phyloP scores from a whole-genome alignment of 2,329 filamentous ascomycete genomes.

The Delphinella strobiligena region DNA sequence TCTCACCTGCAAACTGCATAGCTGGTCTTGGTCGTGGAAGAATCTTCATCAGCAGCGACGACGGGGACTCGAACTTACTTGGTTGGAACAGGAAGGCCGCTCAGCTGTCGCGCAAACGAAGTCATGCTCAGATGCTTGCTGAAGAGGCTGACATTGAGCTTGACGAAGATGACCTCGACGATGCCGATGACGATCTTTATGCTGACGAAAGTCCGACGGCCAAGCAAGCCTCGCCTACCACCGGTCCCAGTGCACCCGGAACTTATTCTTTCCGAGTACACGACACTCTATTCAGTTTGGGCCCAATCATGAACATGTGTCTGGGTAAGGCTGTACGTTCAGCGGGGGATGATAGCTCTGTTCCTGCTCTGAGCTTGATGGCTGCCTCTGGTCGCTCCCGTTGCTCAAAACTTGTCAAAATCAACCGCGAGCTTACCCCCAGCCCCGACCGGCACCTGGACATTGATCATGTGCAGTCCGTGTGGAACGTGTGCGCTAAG shows the following conservation, averaged over 20 bases:
- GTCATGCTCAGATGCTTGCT: slow-evolving; percentile 47
- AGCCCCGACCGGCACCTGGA: slow-evolving; percentile 57
- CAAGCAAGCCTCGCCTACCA: slow-evolving; percentile 24
- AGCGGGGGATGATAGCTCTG: slow-evolving; percentile 10
- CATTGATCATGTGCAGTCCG: slow-evolving; percentile 58
- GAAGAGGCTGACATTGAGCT: slow-evolving; percentile 31
- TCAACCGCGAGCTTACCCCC: slow-evolving; percentile 69
- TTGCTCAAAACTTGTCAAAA: slow-evolving; percentile 57
- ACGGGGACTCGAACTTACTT: slow-evolving; percentile 67
- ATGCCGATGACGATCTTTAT: slow-evolving; percentile 52
- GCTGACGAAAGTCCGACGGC: slow-evolving; percentile 40
- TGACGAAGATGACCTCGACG: slow-evolving; percentile 48
- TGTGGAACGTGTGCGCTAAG: slow-evolving; percentile 59
- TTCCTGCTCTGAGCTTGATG: slow-evolving; percentile 37
- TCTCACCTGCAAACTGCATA: slow-evolving; percentile 54
- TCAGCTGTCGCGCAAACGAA: slow-evolving; percentile 50
- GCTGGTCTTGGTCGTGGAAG: slow-evolving; percentile 54
- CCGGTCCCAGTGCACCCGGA: slow-evolving; percentile 39
- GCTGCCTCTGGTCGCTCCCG: slow-evolving; percentile 50
- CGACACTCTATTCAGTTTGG: slow-evolving; percentile 65
- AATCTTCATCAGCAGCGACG: slow-evolving; percentile 78
- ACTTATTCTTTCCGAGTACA: slow-evolving; percentile 65
- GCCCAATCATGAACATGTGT: slow-evolving; percentile 64
- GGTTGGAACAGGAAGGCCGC: slow-evolving; percentile 62
- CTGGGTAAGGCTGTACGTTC: slow-evolving; percentile 46